Base-by-base conservation (phyloP, 202 grass and related monocot genomes). In the Zizania palustris region DNA sequence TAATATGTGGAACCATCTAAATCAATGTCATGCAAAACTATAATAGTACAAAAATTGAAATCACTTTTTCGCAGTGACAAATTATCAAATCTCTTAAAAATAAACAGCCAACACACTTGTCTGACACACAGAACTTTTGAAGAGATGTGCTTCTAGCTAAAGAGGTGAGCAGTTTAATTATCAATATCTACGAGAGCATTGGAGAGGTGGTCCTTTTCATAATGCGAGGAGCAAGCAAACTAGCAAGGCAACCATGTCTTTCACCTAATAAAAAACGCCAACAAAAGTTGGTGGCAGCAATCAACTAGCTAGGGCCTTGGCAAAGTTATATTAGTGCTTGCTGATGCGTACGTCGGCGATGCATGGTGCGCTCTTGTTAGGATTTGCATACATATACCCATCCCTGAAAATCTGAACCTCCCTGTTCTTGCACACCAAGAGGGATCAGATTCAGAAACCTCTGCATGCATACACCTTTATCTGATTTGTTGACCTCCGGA, bases 351-450 rank as follows among this genome's bases (percentile, higher is more conserved):
- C 28, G 57, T 43, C 53, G 66, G 15, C 14, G 63, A 63, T 71
- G 46, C 53, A 16, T 43, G 81, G 81, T 88, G 86, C 86, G 86
- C 65, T 84, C 86, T 67, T 65, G 58, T 63, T 51, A 84, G 86
- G 86, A 88, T 81, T 86, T 73, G 80, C 80, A 87, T 55, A 11
- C 51, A 55, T 20, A 44, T 35, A 63, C 37, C 7, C 5, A 39
- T 19, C 58, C 0, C 28, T 60, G 45, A 15, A 75, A 28, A 28
- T 28, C 28, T 4, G 16, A 1, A 16, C 44, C 28, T 16, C 40
- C 40, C 43, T 72, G 45, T 54, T 33, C 36, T 7, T 19, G 45
- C 35, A 15, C 74, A 36, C 18, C 35, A 40, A 84, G 73, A 71
- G 81, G 35, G 63, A 56, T 4, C 8, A 66, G 48, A 71, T 63